These are phyloP conservation scores for Aspergillus udagawae DNA, from an alignment of 2,329 filamentous ascomycete species.

Conservation along the genomic window DNA sequence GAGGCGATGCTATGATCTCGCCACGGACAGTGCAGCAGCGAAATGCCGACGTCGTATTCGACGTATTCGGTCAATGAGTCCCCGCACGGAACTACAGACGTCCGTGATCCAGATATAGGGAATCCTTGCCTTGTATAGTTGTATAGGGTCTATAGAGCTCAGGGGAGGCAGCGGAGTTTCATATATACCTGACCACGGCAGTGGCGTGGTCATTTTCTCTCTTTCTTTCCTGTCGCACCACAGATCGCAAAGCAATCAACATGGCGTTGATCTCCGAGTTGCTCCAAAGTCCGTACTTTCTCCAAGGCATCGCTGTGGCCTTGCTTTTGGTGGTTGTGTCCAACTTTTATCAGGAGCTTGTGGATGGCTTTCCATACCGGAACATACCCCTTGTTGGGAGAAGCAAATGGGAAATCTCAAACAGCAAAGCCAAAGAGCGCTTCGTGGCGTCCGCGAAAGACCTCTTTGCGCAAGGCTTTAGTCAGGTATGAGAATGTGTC, in stretches of 20 bases:
- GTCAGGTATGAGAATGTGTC: slow-evolving; percentile 16
- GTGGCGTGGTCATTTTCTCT: not conserved
- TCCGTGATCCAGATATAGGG: not conserved
- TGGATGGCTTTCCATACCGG: slow-evolving; percentile 24
- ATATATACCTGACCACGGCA: not conserved
- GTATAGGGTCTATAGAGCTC: not conserved
- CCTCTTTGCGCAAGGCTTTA: slow-evolving; percentile 25
- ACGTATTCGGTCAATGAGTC: not conserved
- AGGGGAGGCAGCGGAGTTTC: not conserved
- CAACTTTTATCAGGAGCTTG: slow-evolving; percentile 21
- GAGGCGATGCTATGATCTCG: not conserved
- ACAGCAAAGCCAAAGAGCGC: slow-evolving; percentile 25
- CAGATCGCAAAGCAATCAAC: not conserved
- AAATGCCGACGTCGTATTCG: not conserved
- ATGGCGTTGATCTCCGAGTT: slow-evolving; percentile 24
- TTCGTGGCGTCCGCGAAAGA: slow-evolving; percentile 22
- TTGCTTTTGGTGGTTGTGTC: slow-evolving; percentile 18
- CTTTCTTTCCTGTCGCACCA: not conserved
- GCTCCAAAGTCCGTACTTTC: slow-evolving; percentile 19
- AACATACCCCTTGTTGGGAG: slow-evolving; percentile 27
- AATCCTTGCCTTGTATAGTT: not conserved
- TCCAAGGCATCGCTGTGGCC: slow-evolving; percentile 18
- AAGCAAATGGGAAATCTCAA: slow-evolving; percentile 26
- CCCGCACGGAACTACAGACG: not conserved
- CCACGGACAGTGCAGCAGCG: not conserved